phyloP scores from a whole-genome alignment of 176 grass and related monocot species.

The Stipa capillata region DNA sequence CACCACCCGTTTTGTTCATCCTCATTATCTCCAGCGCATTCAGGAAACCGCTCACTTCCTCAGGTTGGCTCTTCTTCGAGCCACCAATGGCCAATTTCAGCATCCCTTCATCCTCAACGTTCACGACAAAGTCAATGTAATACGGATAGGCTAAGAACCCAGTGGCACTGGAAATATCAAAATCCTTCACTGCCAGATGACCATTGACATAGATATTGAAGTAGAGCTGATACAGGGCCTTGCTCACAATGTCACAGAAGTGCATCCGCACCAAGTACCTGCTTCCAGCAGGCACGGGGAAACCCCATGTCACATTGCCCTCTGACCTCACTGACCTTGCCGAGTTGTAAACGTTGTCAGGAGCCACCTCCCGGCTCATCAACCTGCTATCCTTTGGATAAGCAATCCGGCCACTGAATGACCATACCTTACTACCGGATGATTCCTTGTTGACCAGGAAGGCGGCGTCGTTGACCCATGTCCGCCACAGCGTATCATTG shows the following conservation, averaged over 20 bases:
- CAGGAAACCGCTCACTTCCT: constrained; percentile 55
- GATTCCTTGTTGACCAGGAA: constrained; percentile 34
- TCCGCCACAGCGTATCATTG: constrained; percentile 90
- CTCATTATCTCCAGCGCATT: constrained; percentile 98
- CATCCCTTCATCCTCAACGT: constrained; percentile 34
- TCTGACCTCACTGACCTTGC: constrained; percentile 53
- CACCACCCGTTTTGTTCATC: constrained; percentile 63
- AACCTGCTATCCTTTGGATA: constrained; percentile 45
- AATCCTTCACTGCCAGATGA: constrained; percentile 51
- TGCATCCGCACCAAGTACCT: constrained; percentile 83
- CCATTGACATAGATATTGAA: constrained; percentile 84
- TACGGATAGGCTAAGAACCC: constrained; percentile 61
- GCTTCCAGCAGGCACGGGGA: constrained; percentile 43
- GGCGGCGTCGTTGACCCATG: constrained; percentile 60
- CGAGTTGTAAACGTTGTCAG: constrained; percentile 71
- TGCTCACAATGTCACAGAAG: constrained; percentile 88
- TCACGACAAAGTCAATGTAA: constrained; percentile 81
- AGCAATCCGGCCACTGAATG: constrained; percentile 68
- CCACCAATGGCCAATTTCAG: constrained; percentile 58
- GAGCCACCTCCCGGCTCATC: constrained; percentile 72
- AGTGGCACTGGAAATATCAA: constrained; percentile 60
- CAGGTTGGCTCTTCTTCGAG: constrained; percentile 30
- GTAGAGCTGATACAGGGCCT: constrained; percentile 56
- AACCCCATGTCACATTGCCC: constrained; percentile 62
- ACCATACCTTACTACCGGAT: constrained; percentile 15